Conservation (phyloP, 164 flowering plant species). For the Tinospora cordifolia region DNA sequence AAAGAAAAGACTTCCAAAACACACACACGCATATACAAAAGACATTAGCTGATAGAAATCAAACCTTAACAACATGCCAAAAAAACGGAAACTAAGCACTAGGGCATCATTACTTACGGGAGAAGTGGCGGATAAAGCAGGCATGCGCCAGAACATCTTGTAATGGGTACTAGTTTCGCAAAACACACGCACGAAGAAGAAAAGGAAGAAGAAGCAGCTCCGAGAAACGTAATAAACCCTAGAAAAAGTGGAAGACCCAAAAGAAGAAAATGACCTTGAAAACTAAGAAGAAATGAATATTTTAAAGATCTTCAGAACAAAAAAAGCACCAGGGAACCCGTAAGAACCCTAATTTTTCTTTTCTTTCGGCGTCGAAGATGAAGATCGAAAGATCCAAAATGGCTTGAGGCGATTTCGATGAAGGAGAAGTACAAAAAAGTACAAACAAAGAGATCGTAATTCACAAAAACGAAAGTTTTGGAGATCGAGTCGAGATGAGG, state of each 20-base stretch:
- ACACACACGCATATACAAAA: too few relatives aligned
- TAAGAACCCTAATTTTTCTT: conserved; percentile 28
- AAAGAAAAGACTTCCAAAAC: too few relatives aligned
- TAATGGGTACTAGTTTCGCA: not conserved
- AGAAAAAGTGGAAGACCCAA: conserved; percentile 3
- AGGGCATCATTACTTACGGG: conserved; percentile 50
- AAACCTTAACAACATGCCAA: not conserved
- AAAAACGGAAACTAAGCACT: not conserved
- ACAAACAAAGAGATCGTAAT: conserved; percentile 9
- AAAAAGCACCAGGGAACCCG: not conserved
- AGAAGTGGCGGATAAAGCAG: conserved; percentile 74
- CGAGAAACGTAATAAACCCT: conserved; percentile 31
- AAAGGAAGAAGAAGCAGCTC: not conserved
- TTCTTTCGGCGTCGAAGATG: not conserved
- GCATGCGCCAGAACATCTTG: conserved; percentile 87
- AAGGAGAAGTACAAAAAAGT: not conserved
- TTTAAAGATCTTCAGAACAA: conserved; percentile 4
- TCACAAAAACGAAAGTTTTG: not conserved
- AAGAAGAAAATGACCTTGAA: not conserved
- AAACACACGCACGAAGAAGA: not conserved
- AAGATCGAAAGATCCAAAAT: conserved; percentile 22
- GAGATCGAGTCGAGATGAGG: not conserved
- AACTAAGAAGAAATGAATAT: not conserved
- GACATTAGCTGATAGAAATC: not conserved
- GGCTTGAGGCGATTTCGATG: not conserved